Evolutionary conservation across 495 filamentous ascomycete genomes (phyloP), one percentile per base, ranked within the genome.

Genomic region (Massariosphaeria phaeospora): DNA sequence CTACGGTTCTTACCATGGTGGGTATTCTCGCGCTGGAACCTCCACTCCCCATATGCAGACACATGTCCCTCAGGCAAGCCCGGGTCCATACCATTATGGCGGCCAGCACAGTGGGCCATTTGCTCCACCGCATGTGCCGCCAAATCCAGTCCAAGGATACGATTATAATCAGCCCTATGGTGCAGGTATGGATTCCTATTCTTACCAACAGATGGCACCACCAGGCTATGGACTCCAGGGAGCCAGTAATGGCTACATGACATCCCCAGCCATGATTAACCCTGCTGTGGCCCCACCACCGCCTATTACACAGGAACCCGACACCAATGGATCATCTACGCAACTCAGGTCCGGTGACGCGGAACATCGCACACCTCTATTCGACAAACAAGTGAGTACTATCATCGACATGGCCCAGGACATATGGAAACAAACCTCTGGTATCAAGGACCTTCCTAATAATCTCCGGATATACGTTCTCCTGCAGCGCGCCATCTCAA

Each of bases 381-480:
- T 35, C 55, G 73, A 77, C 48, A 61, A 68, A 35, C 75, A 80
- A 64, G 72, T 84, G n/a, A 78, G 82, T 46, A 73, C 77, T 26
- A 62, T 88, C 40, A 78, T 81, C 5, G 69, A 71, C 20, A 76
- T 72, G 49, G 77, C 82, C 20, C 76, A 77, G 23, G 79, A 83
- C 26, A 61, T 85, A 21, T 89, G 85, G 83, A 74, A 77, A 42
- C 64, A 70, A 10, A 76, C 82, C 24, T 75, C 73, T 26, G 73
- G 74, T 3, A 71, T 87, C 55, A 81, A 81, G 57, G 80, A 86
- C 27, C 66, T 88, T 8, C 80, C 79, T 8, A 75, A 77, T 23
- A 78, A 77, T 58, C 73, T 85, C 42, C 75, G 81, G 42, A 73
- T 88, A 7, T 79, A 79, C 53, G 79, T 79, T 43, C 72, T 83